phyloP scores from a whole-genome alignment of 2,329 filamentous ascomycete species.

The Coniochaeta sp. region DNA sequence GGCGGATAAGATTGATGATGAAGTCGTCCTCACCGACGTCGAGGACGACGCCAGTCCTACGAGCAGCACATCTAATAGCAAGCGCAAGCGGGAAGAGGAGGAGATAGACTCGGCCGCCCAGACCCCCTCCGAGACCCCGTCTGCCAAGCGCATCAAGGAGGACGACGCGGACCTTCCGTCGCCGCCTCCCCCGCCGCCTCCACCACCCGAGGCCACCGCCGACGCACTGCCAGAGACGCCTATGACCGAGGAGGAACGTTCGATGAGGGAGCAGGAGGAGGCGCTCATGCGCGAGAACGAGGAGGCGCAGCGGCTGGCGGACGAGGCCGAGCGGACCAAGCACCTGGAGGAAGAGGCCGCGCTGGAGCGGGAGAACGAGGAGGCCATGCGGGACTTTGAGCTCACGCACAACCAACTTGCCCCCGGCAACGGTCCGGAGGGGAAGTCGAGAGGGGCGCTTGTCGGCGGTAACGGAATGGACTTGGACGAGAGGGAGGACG shows the following conservation, averaged over 20 bases:
- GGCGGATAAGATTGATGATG: conserved; percentile 29
- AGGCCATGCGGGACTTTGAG: conserved; percentile 25
- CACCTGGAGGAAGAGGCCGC: conserved; percentile 20
- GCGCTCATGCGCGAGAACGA: conserved; percentile 45
- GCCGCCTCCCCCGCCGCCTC: conserved; percentile 42
- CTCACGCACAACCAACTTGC: conserved; percentile 18
- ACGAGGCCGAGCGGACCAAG: conserved; percentile 26
- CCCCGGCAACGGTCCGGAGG: background rate
- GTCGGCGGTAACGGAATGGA: background rate
- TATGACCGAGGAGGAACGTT: conserved; percentile 33
- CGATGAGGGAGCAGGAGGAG: conserved; percentile 41
- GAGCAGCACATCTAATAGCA: conserved; percentile 40
- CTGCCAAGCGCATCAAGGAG: conserved; percentile 44
- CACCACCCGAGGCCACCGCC: conserved; percentile 20
- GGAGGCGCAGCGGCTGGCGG: conserved; percentile 44
- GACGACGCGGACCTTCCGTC: conserved; percentile 28
- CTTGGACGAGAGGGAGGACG: background rate
- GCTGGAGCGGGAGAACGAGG: conserved; percentile 28
- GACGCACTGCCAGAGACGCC: conserved; percentile 23
- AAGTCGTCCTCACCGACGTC: conserved; percentile 31
- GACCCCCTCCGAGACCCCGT: conserved; percentile 49
- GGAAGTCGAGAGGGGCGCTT: background rate
- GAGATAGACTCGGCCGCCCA: conserved; percentile 30
- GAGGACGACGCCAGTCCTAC: conserved; percentile 33
- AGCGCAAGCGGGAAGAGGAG: conserved; percentile 57